These are phyloP conservation scores for Ceratobasidium sp. DNA, from an alignment of 1,284 basidiomycete species.

Conservation along the genomic window DNA sequence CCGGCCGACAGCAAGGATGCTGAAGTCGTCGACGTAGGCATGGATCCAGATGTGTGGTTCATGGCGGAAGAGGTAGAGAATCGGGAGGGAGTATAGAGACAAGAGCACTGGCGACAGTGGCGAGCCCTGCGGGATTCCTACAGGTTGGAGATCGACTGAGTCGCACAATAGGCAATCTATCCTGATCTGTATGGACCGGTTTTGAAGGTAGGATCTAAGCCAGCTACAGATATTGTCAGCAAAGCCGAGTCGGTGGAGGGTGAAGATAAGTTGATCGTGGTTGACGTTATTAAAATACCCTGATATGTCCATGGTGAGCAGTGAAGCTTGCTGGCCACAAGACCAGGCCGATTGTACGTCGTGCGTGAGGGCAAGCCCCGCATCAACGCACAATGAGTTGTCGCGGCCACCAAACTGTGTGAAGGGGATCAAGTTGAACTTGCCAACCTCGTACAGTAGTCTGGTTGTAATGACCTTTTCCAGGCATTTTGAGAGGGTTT, in stretches of 20 bases:
- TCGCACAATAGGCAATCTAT: conserved; percentile 42
- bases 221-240: conserved; percentile 31
- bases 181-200: conserved; percentile 44
- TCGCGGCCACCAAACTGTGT: conserved; percentile 46
- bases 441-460: conserved; percentile 41
- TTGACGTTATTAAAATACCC: conserved; percentile 49
- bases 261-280: conserved; percentile 42
- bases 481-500: conserved; percentile 46
- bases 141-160: background rate
- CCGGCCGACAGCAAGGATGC: conserved; percentile 10
- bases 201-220: conserved; percentile 38
- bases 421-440: conserved; percentile 43
- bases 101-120: conserved; percentile 32
- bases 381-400: conserved; percentile 45
- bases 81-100: conserved; percentile 35
- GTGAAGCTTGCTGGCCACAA: conserved; percentile 42
- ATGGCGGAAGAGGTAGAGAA: conserved; percentile 5
- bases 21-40: conserved; percentile 26
- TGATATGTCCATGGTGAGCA: conserved; percentile 47
- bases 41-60: background rate
- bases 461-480: conserved; percentile 45
- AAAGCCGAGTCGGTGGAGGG: conserved; percentile 31
- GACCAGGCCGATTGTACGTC: conserved; percentile 46
- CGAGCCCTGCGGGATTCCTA: conserved; percentile 37
- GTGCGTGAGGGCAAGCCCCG: conserved; percentile 44